Percentiles rank a stretch among this genome's conserved stretches.
These are phyloP conservation scores for Mortierella sp. DNA, from an alignment of 371 early-diverging fungal species.

Conservation along the genomic window DNA sequence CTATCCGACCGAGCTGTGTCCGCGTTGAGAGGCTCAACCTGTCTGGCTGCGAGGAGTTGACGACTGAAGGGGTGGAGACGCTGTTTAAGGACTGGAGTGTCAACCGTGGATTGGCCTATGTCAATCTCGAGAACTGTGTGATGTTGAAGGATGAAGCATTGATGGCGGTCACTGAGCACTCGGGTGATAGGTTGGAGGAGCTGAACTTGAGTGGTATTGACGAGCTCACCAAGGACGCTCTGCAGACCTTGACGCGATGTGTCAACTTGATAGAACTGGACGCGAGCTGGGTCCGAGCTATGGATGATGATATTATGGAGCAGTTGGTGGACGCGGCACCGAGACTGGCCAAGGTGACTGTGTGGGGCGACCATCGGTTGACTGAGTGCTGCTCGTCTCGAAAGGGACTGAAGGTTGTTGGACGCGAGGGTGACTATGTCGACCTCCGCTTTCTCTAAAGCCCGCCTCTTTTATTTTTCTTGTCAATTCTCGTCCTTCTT, in stretches of 20 bases:
- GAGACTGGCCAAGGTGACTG: conserved; percentile 64
- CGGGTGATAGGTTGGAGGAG: conserved; percentile 66
- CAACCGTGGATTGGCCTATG: conserved; percentile 61
- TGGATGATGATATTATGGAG: conserved; percentile 78
- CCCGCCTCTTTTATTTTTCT: neutral
- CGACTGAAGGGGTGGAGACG: conserved; percentile 69
- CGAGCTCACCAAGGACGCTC: conserved; percentile 68
- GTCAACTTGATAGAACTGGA: conserved; percentile 68
- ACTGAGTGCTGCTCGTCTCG: conserved; percentile 67
- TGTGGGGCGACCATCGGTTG: conserved; percentile 81
- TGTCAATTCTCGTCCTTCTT: neutral
- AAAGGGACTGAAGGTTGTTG: conserved; percentile 67
- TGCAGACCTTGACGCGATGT: conserved; percentile 68
- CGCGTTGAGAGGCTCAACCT: conserved; percentile 69
- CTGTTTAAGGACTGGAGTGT: conserved; percentile 68
- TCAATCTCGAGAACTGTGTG: conserved; percentile 70
- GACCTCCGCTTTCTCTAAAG: conserved; percentile 24
- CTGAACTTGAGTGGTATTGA: conserved; percentile 83
- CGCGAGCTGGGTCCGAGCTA: conserved; percentile 79
- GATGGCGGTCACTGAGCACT: conserved; percentile 69
- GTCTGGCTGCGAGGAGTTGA: conserved; percentile 67
- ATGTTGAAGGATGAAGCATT: conserved; percentile 71
- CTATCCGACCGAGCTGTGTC: conserved; percentile 67
- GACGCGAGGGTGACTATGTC: conserved; percentile 69
- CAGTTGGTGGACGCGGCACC: conserved; percentile 63